Percentiles rank a stretch among this genome's conserved stretches.
These are phyloP conservation scores for Hypoxylon fragiforme DNA, from an alignment of 495 filamentous ascomycete genomes.

Conservation along the genomic window DNA sequence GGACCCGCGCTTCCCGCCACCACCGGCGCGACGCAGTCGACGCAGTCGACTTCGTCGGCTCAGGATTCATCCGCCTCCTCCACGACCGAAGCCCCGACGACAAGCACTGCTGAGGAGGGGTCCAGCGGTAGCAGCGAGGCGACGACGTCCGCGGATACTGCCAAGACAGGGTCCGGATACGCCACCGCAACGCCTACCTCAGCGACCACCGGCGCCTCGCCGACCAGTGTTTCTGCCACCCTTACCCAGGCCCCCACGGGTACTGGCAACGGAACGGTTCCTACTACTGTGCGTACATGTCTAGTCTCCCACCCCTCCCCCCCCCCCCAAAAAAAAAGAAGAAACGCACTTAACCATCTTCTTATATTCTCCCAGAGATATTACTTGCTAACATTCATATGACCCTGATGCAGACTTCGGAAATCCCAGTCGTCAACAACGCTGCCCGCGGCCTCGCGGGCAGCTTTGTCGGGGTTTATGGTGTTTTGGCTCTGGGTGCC, in stretches of 20 bases:
- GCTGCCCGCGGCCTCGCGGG: constrained; percentile 14
- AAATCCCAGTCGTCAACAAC: constrained; percentile 6
- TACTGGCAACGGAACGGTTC: constrained; percentile 24
- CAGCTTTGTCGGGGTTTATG: constrained; percentile 27
- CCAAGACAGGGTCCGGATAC: constrained; percentile 2
- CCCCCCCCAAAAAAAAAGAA: background rate
- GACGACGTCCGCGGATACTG: background rate
- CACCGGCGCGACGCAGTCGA: background rate
- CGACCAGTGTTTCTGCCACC: constrained; percentile 1
- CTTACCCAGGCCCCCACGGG: constrained; percentile 2
- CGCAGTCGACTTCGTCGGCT: constrained; percentile 10
- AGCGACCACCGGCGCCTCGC: too few relatives aligned
- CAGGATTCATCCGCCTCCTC: too few relatives aligned
- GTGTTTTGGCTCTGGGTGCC: constrained; percentile 27
- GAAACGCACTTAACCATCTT: background rate
- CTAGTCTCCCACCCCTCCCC: too few relatives aligned
- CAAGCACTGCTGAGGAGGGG: background rate
- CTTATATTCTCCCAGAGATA: too few relatives aligned
- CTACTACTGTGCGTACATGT: constrained; percentile 28
- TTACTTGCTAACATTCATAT: too few relatives aligned
- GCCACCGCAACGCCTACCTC: constrained; percentile 8
- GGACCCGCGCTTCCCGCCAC: constrained; percentile 28
- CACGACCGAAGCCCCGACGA: constrained; percentile 4
- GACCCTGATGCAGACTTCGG: constrained; percentile 30
- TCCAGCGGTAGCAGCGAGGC: background rate